These are phyloP conservation scores for Kazachstania taianensis DNA, from an alignment of 805 yeast genomes.

Conservation along the genomic window DNA sequence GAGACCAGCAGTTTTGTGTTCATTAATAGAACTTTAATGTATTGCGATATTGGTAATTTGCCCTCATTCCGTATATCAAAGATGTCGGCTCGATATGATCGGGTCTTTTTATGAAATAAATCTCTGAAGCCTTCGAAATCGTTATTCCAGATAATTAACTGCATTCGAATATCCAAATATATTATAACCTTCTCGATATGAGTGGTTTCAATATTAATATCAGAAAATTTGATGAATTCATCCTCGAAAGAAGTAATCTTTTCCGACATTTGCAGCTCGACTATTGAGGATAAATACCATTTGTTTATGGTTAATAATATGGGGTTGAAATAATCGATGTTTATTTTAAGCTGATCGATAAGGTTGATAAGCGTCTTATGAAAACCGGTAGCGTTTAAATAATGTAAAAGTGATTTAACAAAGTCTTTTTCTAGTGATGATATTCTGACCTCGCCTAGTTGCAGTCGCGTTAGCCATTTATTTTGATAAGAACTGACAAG, in stretches of 20 bases:
- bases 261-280: constrained; percentile 13
- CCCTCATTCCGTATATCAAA: constrained; percentile 19
- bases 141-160: constrained; percentile 7
- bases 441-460: constrained; percentile 3
- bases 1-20: constrained; percentile 15
- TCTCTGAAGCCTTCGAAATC: constrained; percentile 12
- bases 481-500: constrained; percentile 25
- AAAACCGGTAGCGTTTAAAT: constrained; percentile 20
- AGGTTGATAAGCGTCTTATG: constrained; percentile 15
- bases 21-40: constrained; percentile 23
- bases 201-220: constrained; percentile 6
- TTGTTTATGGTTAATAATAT: constrained; percentile 6
- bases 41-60: constrained; percentile 13
- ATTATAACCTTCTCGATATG: constrained; percentile 1
- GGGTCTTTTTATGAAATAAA: constrained; percentile 13
- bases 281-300: constrained; percentile 10
- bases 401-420: constrained; percentile 15
- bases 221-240: constrained; percentile 3
- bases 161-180: constrained; percentile 6
- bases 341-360: constrained; percentile 2
- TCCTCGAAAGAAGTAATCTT: constrained; percentile 2
- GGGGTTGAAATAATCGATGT: constrained; percentile 6
- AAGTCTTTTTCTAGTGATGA: constrained; percentile 19
- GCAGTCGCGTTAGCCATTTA: constrained; percentile 21
- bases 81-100: constrained; percentile 12